Percentiles rank a stretch among this genome's conserved stretches.
Conservation (phyloP, 495 filamentous ascomycete genomes). For the Annulohypoxylon moriforme region DNA sequence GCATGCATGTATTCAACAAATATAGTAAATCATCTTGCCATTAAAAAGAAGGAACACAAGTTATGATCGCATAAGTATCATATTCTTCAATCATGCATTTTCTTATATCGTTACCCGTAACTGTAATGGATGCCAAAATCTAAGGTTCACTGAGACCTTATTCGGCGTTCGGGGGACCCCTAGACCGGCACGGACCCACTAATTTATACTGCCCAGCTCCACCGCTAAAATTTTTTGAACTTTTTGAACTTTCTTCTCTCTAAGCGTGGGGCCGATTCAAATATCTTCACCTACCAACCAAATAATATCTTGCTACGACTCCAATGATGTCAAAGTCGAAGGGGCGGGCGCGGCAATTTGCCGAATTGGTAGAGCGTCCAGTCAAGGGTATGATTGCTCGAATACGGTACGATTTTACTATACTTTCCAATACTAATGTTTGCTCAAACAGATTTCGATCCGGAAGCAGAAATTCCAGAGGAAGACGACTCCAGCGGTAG, state of each 20-base stretch:
- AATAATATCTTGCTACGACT: not conserved
- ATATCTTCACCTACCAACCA: slow-evolving; percentile 7
- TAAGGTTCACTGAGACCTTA: not conserved
- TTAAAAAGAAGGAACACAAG: not conserved
- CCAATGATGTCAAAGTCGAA: slow-evolving; percentile 51
- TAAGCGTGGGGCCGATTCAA: slow-evolving; percentile 24
- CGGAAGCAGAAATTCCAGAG: slow-evolving; percentile 75
- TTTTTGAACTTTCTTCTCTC: slow-evolving; percentile 39
- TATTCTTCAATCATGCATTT: not conserved
- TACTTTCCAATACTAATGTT: slow-evolving; percentile 23
- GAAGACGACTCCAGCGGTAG: slow-evolving; percentile 64
- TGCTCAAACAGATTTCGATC: slow-evolving; percentile 78
- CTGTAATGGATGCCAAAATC: not conserved
- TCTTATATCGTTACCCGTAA: not conserved
- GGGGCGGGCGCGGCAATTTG: slow-evolving; percentile 51
- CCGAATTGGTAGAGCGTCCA: slow-evolving; percentile 55
- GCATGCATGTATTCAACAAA: not conserved
- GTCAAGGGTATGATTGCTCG: slow-evolving; percentile 50
- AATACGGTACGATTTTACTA: not conserved
- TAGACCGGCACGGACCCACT: not conserved
- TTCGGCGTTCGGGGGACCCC: slow-evolving; percentile 17
- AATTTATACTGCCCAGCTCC: slow-evolving; percentile 52
- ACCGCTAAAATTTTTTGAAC: slow-evolving; percentile 62
- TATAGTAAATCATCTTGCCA: not conserved
- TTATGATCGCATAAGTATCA: not conserved